Conservation (phyloP, 192 early-diverging fungal genomes). For the Rhizoclosmatium globosum region DNA sequence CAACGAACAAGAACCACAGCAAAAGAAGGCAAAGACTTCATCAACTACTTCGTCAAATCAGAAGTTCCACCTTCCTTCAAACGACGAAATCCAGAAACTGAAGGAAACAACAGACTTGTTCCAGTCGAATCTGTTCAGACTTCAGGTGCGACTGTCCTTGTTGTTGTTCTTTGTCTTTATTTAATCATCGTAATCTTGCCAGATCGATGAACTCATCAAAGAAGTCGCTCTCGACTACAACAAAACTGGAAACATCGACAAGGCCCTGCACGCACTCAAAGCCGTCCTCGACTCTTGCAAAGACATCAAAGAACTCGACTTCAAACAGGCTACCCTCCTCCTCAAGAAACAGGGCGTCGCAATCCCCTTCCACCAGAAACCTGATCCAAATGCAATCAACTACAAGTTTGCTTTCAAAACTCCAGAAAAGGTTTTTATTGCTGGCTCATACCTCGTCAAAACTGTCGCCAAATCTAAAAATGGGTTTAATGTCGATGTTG, state of each 20-base stretch:
- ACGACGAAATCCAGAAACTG: slow-evolving; percentile 84
- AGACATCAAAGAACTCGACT: slow-evolving; percentile 51
- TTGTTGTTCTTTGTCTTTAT: too few relatives aligned
- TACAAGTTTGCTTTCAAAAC: slow-evolving; percentile 82
- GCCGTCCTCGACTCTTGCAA: slow-evolving; percentile 69
- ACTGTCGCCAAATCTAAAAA: slow-evolving; percentile 64
- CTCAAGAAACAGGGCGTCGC: slow-evolving; percentile 52
- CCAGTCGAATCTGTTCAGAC: slow-evolving; percentile 91
- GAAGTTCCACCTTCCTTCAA: slow-evolving; percentile 37
- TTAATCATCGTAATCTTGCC: too few relatives aligned
- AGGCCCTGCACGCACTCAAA: slow-evolving; percentile 73
- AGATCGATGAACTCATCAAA: slow-evolving; percentile 77
- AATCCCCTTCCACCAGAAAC: slow-evolving; percentile 70
- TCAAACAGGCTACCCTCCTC: not conserved
- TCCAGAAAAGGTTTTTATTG: slow-evolving; percentile 80
- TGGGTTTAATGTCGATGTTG: slow-evolving; percentile 86
- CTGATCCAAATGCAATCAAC: slow-evolving; percentile 69
- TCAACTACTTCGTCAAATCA: too few relatives aligned
- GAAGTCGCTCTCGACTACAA: slow-evolving; percentile 72
- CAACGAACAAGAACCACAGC: too few relatives aligned
- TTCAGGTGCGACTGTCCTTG: too few relatives aligned
- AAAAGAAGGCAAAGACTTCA: too few relatives aligned
- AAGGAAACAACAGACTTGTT: slow-evolving; percentile 84
- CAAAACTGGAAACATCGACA: slow-evolving; percentile 66
- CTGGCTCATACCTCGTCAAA: slow-evolving; percentile 91